Evolutionary conservation across 768 basidiomycete genomes (phyloP).

Genomic region (Suillus subaureus): DNA sequence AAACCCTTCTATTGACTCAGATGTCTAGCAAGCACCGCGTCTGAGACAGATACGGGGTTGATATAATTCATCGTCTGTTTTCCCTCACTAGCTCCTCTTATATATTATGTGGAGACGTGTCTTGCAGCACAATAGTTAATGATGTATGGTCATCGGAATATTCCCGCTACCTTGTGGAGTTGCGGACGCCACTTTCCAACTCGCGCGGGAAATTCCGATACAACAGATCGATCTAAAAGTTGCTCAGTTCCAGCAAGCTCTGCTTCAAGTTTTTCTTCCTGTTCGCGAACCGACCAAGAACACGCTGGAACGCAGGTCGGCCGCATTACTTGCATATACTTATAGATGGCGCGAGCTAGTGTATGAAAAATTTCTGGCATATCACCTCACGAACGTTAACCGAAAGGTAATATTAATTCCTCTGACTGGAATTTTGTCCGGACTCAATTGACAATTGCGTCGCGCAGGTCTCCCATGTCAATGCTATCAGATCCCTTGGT

Average conservation of each 20-base stretch:
- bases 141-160: neutral
- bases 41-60: constrained; percentile 95
- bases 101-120: neutral
- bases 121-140: neutral
- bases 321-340: neutral
- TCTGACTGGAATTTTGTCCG: neutral
- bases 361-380: neutral
- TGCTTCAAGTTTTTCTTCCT: neutral
- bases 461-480: neutral
- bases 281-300: neutral
- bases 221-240: neutral
- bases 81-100: neutral
- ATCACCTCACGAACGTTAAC: neutral
- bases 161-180: neutral
- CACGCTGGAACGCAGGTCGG: neutral
- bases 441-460: neutral
- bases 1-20: constrained; percentile 84
- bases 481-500: neutral
- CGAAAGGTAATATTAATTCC: neutral
- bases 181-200: too few relatives aligned
- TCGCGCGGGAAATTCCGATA: neutral
- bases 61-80: constrained; percentile 19
- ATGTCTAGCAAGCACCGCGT: constrained; percentile 57
- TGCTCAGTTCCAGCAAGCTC: neutral
- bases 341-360: neutral